Evolutionary conservation across 805 yeast species (phyloP), one percentile per base, ranked within the genome.

Genomic region (Sugiyamaella boreocaroliniensis): DNA sequence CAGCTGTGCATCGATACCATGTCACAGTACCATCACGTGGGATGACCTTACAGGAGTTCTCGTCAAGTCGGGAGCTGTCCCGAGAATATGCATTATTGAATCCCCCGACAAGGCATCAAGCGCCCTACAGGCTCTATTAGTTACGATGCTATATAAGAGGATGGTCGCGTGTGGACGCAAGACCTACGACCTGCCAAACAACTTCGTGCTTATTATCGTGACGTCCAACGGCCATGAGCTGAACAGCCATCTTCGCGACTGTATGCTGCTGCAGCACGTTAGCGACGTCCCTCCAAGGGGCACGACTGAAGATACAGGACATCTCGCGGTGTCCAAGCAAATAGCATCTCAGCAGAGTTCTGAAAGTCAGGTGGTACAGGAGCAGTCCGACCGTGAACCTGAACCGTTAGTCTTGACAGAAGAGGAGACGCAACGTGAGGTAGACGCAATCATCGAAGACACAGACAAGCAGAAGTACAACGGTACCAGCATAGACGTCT

Each of bases 211-310:
- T n/a, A 46, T 53, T 19, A 43, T 47, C 14, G 20, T 54, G 15
- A 48, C 43, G 2, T 10, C 37, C 12, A 16, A 29, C 19, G 53
- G 56, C 29, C 54, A 45, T 26, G 48, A 20, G 12, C 22, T 55
- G 18, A 12, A n/a, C 14, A 19, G 12, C 18, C 56, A 55, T 49
- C 44, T 55, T 22, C 52, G 56, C 6, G 58, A 55, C 45, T 49
- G 49, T 19, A 22, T 55, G 19, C 46, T 55, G 15, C 34, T 55
- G 18, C 50, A 50, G 44, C 55, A 53, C 41, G 22, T 29, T n/a
- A 47, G 37, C 15, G 54, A 53, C 7, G 16, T 45, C 2, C n/a
- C 37, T 32, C 20, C 48, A 2, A 29, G 41, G 15, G 41, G 22
- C 9, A 45, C 29, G 6, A n/a, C 53, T 12, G 45, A 32, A 12